phyloP scores from a whole-genome alignment of 257 asterid genomes.

The Solanum boliviense region DNA sequence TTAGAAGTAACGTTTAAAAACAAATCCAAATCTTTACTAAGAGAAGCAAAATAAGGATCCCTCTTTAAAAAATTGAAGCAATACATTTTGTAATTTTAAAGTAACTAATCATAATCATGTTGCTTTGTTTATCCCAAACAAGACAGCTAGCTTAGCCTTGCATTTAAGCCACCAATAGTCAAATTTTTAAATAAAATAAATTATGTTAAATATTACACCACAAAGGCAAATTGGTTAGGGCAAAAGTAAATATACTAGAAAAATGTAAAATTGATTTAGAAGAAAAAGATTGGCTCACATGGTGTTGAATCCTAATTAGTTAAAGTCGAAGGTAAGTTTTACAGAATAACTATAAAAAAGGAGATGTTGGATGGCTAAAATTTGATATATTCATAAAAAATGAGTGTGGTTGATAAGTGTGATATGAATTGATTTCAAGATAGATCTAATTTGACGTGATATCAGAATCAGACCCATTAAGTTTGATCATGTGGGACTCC shows the following conservation, averaged over 20 bases:
- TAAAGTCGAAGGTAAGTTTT: not conserved
- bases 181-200: not conserved
- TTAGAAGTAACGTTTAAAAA: not conserved
- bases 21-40: no score
- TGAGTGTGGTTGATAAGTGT: not conserved
- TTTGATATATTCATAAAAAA: not conserved
- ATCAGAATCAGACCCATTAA: not conserved
- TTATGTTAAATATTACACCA: not conserved
- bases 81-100: not conserved
- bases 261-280: not conserved
- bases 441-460: not conserved
- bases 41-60: not conserved
- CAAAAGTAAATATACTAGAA: not conserved
- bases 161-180: not conserved
- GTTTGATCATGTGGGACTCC: not conserved
- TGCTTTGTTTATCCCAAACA: not conserved
- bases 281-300: not conserved
- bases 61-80: no score
- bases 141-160: not conserved
- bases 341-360: no score
- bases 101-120: not conserved
- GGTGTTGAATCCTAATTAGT: not conserved
- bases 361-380: not conserved
- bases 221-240: not conserved
- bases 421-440: not conserved